phyloP scores from a whole-genome alignment of 176 grass and related monocot species.

The Hordeum marinum region DNA sequence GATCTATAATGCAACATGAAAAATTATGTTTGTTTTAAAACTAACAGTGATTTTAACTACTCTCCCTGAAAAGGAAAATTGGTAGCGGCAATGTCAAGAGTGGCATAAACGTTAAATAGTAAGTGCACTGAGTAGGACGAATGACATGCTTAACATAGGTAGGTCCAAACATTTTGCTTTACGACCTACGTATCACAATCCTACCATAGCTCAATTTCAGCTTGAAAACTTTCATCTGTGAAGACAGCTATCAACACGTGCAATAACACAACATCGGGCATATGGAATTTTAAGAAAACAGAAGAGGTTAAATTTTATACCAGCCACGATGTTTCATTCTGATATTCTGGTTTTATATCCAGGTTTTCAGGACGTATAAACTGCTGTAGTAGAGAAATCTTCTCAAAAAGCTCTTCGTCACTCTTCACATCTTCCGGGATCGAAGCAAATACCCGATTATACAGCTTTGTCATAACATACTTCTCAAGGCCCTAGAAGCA shows the following conservation, averaged over 20 bases:
- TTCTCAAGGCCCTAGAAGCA: slow-evolving; percentile 91
- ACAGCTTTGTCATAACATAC: slow-evolving; percentile 97
- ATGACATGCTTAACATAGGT: not conserved
- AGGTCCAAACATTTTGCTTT: not conserved
- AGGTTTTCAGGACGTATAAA: slow-evolving; percentile 92
- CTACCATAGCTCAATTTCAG: slow-evolving; percentile 1
- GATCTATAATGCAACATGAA: not conserved
- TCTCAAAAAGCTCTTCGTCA: slow-evolving; percentile 92
- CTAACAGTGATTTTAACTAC: not conserved
- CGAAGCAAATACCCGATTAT: slow-evolving; percentile 90
- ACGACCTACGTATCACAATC: not conserved
- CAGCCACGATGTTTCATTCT: slow-evolving; percentile 97
- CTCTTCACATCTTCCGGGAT: slow-evolving; percentile 88
- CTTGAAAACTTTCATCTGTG: not conserved
- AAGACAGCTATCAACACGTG: not conserved
- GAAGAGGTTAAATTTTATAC: slow-evolving; percentile 43
- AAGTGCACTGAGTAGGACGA: not conserved
- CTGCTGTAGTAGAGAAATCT: slow-evolving; percentile 84
- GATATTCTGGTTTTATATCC: slow-evolving; percentile 89
- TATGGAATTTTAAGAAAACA: not conserved
- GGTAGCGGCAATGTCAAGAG: not conserved
- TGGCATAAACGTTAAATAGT: not conserved
- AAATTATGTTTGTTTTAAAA: not conserved
- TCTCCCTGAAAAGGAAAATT: slow-evolving; percentile 2
- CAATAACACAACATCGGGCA: not conserved